Evolutionary conservation across 257 asterid species (phyloP).

Genomic region (Solanum virginianum): DNA sequence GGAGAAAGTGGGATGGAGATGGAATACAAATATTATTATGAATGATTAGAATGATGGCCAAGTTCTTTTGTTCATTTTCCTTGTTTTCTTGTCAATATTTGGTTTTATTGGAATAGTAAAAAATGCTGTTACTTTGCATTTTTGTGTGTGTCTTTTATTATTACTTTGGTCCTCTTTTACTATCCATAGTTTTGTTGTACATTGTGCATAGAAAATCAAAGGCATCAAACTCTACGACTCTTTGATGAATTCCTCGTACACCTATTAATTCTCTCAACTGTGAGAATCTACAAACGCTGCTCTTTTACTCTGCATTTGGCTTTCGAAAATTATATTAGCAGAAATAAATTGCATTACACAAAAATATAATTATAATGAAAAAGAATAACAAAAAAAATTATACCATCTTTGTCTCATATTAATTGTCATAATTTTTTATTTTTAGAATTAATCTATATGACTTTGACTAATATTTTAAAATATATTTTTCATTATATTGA

Average conservation of each 20-base stretch:
- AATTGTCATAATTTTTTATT: too few relatives aligned
- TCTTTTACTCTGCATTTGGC: too few relatives aligned
- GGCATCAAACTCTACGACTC: not conserved
- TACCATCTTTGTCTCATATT: too few relatives aligned
- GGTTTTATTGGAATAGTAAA: not conserved
- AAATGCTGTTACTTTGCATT: not conserved
- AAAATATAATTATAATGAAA: too few relatives aligned
- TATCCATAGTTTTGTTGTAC: not conserved
- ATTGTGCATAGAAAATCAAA: constrained; percentile 1
- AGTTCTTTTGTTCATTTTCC: constrained; percentile 5
- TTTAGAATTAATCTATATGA: too few relatives aligned
- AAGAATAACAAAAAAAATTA: too few relatives aligned
- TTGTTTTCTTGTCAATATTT: constrained; percentile 3
- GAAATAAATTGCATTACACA: too few relatives aligned
- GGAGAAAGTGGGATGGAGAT: constrained; percentile 2
- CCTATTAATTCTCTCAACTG: constrained; percentile 1
- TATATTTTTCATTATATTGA: too few relatives aligned
- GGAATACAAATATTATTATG: not conserved
- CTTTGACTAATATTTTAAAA: too few relatives aligned
- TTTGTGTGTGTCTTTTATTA: not conserved
- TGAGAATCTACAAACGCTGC: not conserved
- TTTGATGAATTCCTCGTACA: constrained; percentile 11
- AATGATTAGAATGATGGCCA: not conserved
- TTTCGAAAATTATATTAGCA: too few relatives aligned
- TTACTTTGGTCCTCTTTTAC: not conserved